Conservation (phyloP, 495 filamentous ascomycete genomes). For the Aspergillus sparsus region DNA sequence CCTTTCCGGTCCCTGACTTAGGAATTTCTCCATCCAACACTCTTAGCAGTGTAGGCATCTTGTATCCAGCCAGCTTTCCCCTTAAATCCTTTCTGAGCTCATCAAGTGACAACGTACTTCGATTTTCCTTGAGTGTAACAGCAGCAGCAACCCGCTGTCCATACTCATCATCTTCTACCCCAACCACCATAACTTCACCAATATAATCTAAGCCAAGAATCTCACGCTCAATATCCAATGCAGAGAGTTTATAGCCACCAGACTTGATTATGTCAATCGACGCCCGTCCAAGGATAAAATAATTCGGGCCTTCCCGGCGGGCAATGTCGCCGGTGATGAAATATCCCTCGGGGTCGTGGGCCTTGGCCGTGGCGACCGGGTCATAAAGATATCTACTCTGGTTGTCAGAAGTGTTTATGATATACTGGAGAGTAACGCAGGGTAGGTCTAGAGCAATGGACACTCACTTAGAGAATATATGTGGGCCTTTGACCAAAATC, state of each 20-base stretch:
- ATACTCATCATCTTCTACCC: conserved; percentile 41
- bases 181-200: conserved; percentile 43
- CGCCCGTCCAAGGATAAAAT: conserved; percentile 52
- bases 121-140: conserved; percentile 21
- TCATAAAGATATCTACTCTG: conserved; percentile 44
- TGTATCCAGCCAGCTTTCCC: conserved; percentile 43
- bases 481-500: conserved; percentile 46
- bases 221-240: conserved; percentile 43
- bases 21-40: conserved; percentile 48
- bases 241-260: conserved; percentile 45
- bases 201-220: conserved; percentile 37
- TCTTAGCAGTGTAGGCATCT: conserved; percentile 50
- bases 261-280: conserved; percentile 46
- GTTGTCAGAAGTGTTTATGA: too few species aligned
- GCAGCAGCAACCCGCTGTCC: conserved; percentile 53
- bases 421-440: too few species aligned
- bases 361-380: conserved; percentile 38
- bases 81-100: conserved; percentile 44
- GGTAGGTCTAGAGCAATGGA: conserved; percentile 6
- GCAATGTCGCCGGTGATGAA: conserved; percentile 53
- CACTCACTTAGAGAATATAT: conserved; percentile 45
- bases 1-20: conserved; percentile 50
- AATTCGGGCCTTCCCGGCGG: conserved; percentile 45
- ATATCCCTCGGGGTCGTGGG: conserved; percentile 44
- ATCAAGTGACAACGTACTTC: conserved; percentile 34